Evolutionary conservation across 331 rosid genomes (phyloP).

Genomic region (Ulmus americana): DNA sequence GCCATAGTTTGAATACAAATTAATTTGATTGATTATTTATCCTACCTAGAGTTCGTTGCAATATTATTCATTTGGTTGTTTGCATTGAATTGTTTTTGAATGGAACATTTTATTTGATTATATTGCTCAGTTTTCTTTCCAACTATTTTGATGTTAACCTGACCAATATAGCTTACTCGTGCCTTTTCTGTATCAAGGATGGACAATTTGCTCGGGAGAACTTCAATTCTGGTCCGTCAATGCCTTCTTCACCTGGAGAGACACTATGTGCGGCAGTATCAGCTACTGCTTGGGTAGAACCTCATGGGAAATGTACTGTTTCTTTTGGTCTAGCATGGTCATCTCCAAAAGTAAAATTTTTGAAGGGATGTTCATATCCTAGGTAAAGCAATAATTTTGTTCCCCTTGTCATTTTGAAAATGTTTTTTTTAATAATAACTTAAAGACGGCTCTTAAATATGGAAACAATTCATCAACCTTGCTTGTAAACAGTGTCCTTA

Average conservation of each 20-base stretch:
- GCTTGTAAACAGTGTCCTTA: not conserved
- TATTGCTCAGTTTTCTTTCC: slow-evolving; percentile 3
- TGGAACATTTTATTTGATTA: not conserved
- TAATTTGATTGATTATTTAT: slow-evolving; percentile 3
- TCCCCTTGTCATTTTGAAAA: not conserved
- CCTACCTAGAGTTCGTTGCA: not conserved
- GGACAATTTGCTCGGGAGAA: slow-evolving; percentile 84
- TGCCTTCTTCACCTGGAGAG: slow-evolving; percentile 91
- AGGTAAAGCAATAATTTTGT: slow-evolving; percentile 42
- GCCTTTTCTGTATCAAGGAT: slow-evolving; percentile 49
- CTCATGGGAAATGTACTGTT: slow-evolving; percentile 93
- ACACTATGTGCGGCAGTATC: slow-evolving; percentile 93
- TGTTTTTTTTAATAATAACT: not conserved
- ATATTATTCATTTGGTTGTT: not conserved
- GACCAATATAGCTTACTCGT: slow-evolving; percentile 19
- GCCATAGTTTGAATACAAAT: not conserved
- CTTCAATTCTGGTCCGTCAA: slow-evolving; percentile 68
- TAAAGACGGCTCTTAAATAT: not conserved
- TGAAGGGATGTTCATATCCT: slow-evolving; percentile 70
- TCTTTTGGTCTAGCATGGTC: slow-evolving; percentile 95
- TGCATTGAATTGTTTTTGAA: not conserved
- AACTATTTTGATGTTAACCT: not conserved
- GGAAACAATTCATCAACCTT: not conserved
- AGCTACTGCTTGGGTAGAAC: slow-evolving; percentile 96
- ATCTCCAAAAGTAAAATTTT: slow-evolving; percentile 88